Percentiles rank a stretch among this genome's conserved stretches.
phyloP scores from a whole-genome alignment of 2,329 filamentous ascomycete species.

The Colletotrichum sublineola region DNA sequence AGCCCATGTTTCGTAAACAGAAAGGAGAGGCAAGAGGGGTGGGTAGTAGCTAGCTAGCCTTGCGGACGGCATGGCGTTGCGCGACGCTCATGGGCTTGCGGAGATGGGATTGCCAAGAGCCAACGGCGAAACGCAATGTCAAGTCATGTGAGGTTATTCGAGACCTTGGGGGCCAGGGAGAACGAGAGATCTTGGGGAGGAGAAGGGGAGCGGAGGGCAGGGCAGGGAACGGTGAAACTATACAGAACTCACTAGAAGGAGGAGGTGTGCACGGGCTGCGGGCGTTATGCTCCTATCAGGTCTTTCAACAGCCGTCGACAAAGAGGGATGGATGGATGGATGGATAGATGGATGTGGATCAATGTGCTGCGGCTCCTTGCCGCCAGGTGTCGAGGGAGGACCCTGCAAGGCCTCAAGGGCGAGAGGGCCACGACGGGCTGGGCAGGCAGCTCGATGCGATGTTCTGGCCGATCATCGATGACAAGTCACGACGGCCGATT shows the following conservation, averaged over 20 bases:
- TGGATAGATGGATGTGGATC: background rate
- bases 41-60: conserved; percentile 10
- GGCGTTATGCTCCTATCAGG: conserved; percentile 7
- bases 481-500: conserved; percentile 24
- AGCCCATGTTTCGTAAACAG: too few species aligned
- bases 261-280: background rate
- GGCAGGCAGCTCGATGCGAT: conserved; percentile 14
- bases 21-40: background rate
- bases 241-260: background rate
- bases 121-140: conserved; percentile 31
- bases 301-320: conserved; percentile 9
- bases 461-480: conserved; percentile 37
- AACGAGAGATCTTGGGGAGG: background rate
- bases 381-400: background rate
- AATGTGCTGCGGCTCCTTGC: conserved; percentile 3
- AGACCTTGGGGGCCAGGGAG: conserved; percentile 4
- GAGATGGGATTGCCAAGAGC: conserved; percentile 9
- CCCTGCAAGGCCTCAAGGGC: background rate
- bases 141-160: conserved; percentile 33
- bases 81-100: conserved; percentile 1
- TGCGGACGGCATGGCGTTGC: conserved; percentile 23
- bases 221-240: background rate
- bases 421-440: background rate
- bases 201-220: background rate
- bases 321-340: background rate